phyloP scores from a whole-genome alignment of 164 flowering plant genomes.

The Paratinospora sagittata region DNA sequence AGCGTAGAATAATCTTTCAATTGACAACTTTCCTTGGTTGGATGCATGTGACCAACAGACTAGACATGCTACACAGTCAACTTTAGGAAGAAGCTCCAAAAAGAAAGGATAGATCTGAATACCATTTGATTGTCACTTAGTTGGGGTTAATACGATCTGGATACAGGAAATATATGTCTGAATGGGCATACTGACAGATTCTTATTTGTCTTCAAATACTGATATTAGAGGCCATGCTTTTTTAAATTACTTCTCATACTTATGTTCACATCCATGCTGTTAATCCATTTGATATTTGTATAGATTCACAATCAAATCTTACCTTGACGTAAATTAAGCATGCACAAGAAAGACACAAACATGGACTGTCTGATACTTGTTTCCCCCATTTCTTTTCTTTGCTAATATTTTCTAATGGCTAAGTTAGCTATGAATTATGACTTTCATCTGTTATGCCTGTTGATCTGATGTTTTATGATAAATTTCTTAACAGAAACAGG shows the following conservation, averaged over 20 bases:
- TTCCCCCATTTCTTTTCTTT: neutral
- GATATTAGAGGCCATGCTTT: too few relatives aligned
- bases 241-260: neutral
- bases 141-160: too few relatives aligned
- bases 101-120: too few relatives aligned
- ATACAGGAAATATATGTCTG: too few relatives aligned
- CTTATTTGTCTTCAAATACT: too few relatives aligned
- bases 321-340: neutral
- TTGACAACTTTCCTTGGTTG: too few relatives aligned
- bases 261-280: neutral
- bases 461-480: conserved; percentile 12
- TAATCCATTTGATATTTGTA: neutral
- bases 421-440: neutral
- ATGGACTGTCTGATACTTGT: neutral
- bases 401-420: neutral
- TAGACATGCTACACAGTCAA: too few relatives aligned
- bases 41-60: too few relatives aligned
- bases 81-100: too few relatives aligned
- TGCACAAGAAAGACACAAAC: neutral
- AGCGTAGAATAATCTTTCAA: too few relatives aligned
- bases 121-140: too few relatives aligned
- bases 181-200: too few relatives aligned
- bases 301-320: neutral
- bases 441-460: neutral
- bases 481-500: conserved; percentile 67